Evolutionary conservation across 768 basidiomycete genomes (phyloP).

Genomic region (Erythrobasidium yunnanense): DNA sequence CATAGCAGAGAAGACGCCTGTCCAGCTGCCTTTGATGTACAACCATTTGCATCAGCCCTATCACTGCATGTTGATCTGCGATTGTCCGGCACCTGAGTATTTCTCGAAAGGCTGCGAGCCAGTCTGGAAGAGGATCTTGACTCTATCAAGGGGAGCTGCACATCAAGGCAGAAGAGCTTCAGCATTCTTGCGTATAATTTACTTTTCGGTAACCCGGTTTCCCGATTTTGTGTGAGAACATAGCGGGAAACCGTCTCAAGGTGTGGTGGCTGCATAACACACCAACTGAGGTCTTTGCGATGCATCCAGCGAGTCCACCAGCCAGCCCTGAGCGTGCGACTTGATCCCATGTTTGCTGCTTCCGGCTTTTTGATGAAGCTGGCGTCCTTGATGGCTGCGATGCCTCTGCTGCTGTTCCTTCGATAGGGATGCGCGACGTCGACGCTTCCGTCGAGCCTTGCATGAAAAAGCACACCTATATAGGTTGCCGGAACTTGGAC

Average conservation of each 20-base stretch:
- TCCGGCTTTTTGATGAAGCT: not conserved
- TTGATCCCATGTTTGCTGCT: slow-evolving; percentile 44
- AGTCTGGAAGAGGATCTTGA: slow-evolving; percentile 97
- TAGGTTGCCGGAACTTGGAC: not conserved
- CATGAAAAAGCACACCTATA: not conserved
- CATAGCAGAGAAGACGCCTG: slow-evolving; percentile 20
- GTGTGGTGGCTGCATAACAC: too few species aligned
- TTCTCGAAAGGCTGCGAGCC: slow-evolving; percentile 88
- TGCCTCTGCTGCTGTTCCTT: not conserved
- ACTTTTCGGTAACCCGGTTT: too few species aligned
- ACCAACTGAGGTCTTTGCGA: slow-evolving; percentile 38
- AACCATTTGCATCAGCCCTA: not conserved
- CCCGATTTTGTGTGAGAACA: too few species aligned
- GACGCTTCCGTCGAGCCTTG: not conserved
- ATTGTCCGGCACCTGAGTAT: slow-evolving; percentile 88
- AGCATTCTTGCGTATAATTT: too few species aligned
- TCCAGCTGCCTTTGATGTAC: not conserved
- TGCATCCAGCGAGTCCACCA: slow-evolving; percentile 62
- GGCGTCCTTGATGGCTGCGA: not conserved
- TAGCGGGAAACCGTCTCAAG: too few species aligned
- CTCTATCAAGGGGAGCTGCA: slow-evolving; percentile 79
- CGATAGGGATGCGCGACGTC: not conserved
- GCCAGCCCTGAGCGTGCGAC: slow-evolving; percentile 75
- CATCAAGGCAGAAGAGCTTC: too few species aligned
- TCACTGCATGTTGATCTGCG: slow-evolving; percentile 64